phyloP scores from a whole-genome alignment of 1,139 yeast species.

The Petasospora fabianii region DNA sequence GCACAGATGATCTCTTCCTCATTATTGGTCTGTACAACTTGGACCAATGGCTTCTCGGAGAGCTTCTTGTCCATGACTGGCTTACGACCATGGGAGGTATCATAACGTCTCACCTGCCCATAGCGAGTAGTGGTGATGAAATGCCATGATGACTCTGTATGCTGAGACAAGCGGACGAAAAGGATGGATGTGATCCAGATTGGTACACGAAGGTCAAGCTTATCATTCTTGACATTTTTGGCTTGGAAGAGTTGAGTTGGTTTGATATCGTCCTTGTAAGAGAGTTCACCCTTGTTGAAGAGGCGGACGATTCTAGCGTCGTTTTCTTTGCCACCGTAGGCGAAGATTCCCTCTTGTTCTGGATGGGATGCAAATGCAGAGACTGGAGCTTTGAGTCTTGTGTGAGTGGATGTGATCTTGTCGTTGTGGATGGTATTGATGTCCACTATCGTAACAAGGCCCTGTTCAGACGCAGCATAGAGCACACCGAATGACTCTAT shows the following conservation, averaged over 20 bases:
- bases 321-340: slow-evolving; percentile 73
- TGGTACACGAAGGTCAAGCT: slow-evolving; percentile 62
- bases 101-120: slow-evolving; percentile 66
- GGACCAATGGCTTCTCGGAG: slow-evolving; percentile 44
- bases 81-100: slow-evolving; percentile 54
- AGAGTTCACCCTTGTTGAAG: slow-evolving; percentile 6
- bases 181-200: slow-evolving; percentile 54
- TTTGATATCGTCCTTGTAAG: slow-evolving; percentile 17
- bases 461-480: slow-evolving; percentile 43
- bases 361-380: slow-evolving; percentile 47
- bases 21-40: slow-evolving; percentile 28
- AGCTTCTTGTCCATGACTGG: slow-evolving; percentile 52
- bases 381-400: slow-evolving; percentile 39
- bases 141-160: slow-evolving; percentile 33
- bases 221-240: slow-evolving; percentile 66
- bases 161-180: slow-evolving; percentile 38
- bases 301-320: slow-evolving; percentile 53
- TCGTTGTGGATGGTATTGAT: slow-evolving; percentile 19
- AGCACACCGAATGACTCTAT: slow-evolving; percentile 21
- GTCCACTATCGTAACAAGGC: slow-evolving; percentile 43
- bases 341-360: slow-evolving; percentile 45
- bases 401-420: slow-evolving; percentile 18
- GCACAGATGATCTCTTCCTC: slow-evolving; percentile 45
- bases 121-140: slow-evolving; percentile 64
- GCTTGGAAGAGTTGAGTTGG: slow-evolving; percentile 45